Evolutionary conservation across 1,139 yeast species (phyloP), one percentile per base, ranked within the genome.

Genomic region (Wickerhamiella infanticola): DNA sequence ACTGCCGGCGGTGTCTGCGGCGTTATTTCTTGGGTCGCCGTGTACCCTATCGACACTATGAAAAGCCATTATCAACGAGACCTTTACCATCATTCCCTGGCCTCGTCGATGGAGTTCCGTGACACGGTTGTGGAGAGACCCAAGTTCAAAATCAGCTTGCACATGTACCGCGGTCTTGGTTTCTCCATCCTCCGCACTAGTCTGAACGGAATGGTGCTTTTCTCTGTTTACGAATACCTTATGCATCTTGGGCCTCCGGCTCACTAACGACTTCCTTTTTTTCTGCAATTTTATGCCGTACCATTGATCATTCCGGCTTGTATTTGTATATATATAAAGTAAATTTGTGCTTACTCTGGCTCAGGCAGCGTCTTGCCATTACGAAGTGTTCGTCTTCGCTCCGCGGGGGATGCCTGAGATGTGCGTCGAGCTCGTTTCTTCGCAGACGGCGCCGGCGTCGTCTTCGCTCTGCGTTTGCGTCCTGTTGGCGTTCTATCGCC

Each of bases 1-100:
- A 46, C 79, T 3, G 83, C 93, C 0, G 95, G 94, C n/a, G 94
- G 86, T 0, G 53, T 78, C 36, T 76, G 93, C 1, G 95, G 95
- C 1, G 73, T 79, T 9, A 62, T 78, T 18, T 72, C 85, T 44
- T 83, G 94, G 93, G 62, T 75, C 1, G 60, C 76, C 2, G 77
- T 83, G 2, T 84, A 81, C 63, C 95, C 95, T 0, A 60, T 85
- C 2, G 95, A 84, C 59, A 83, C 94, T 0, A 68, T 79, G 50
- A 84, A 85, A 59, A 75, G 88, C 1, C 69, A 79, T 49, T 70
- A 76, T 41, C 95, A 84, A 59, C 74, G 81, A 48, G 93, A 83
- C 55, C 70, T 80, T 7, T 81, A 83, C 36, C 68, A 79, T 24
- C 75, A 77, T 52, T 75, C 79, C n/a, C 64, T 81, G 45, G 63